Evolutionary conservation across 2,329 filamentous ascomycete species (phyloP).

Genomic region (Stemphylium vesicarium): DNA sequence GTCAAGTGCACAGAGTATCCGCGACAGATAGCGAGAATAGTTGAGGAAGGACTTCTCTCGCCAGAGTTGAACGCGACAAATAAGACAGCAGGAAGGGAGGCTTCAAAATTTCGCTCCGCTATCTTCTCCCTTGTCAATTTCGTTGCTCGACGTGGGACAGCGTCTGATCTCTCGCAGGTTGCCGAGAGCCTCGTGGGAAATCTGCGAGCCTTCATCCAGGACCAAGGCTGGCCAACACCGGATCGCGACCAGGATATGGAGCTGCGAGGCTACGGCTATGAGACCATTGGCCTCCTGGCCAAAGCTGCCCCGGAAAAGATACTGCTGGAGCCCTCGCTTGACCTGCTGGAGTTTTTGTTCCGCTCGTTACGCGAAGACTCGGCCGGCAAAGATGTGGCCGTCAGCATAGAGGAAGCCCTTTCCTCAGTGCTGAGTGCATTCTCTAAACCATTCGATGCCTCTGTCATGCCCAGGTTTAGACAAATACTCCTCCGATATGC

Average conservation of each 20-base stretch:
- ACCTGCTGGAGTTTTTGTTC: constrained; percentile 78
- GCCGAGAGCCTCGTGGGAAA: constrained; percentile 71
- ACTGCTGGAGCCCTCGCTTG: constrained; percentile 58
- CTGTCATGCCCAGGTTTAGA: constrained; percentile 49
- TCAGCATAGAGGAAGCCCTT: constrained; percentile 88
- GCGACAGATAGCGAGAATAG: constrained; percentile 70
- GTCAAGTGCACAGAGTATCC: constrained; percentile 73
- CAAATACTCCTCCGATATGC: constrained; percentile 44
- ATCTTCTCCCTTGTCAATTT: constrained; percentile 88
- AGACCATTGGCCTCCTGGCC: constrained; percentile 84
- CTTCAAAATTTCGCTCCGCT: constrained; percentile 78
- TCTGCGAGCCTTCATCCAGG: constrained; percentile 75
- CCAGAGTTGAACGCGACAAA: constrained; percentile 39
- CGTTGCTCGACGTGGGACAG: constrained; percentile 75
- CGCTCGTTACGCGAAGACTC: constrained; percentile 80
- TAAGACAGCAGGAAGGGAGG: constrained; percentile 69
- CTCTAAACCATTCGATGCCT: constrained; percentile 51
- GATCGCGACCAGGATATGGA: constrained; percentile 62
- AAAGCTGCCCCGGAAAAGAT: constrained; percentile 67
- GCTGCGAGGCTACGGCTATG: constrained; percentile 82
- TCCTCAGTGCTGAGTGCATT: constrained; percentile 75
- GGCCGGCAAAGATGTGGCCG: constrained; percentile 73
- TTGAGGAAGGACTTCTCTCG: constrained; percentile 68
- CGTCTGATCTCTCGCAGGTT: constrained; percentile 66
- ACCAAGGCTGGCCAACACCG: constrained; percentile 81